phyloP scores from a whole-genome alignment of 1,139 yeast species.

The Suhomyces kunorum region DNA sequence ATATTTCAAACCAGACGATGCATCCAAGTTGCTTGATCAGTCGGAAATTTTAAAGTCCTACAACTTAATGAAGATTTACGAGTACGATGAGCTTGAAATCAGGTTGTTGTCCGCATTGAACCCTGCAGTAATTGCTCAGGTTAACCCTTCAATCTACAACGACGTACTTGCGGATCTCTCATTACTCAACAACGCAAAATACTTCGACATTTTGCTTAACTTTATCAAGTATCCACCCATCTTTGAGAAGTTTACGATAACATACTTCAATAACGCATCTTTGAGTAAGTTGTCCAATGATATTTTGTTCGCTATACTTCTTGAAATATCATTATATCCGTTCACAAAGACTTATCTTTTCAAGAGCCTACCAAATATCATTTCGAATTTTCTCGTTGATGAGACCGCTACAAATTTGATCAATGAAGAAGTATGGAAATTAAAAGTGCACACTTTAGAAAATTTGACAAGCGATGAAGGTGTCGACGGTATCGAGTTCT shows the following conservation, averaged over 20 bases:
- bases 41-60: conserved; percentile 25
- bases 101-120: conserved; percentile 26
- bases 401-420: conserved; percentile 15
- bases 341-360: conserved; percentile 31
- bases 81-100: conserved; percentile 22
- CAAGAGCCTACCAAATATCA: conserved; percentile 29
- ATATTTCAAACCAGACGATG: conserved; percentile 6
- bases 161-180: conserved; percentile 21
- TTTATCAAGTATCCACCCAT: conserved; percentile 22
- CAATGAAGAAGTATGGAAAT: conserved; percentile 30
- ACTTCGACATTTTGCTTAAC: conserved; percentile 34
- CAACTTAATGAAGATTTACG: conserved; percentile 19
- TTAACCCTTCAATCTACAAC: conserved; percentile 11
- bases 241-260: conserved; percentile 22
- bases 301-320: conserved; percentile 26
- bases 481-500: conserved; percentile 21
- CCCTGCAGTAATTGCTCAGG: conserved; percentile 21
- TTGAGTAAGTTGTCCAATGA: conserved; percentile 30
- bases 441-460: conserved; percentile 29
- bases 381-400: conserved; percentile 16
- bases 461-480: conserved; percentile 25
- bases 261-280: conserved; percentile 21
- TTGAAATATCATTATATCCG: conserved; percentile 26
- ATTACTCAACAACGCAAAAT: conserved; percentile 25
- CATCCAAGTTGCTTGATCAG: conserved; percentile 6